Evolutionary conservation across 2,329 filamentous ascomycete genomes (phyloP).

Genomic region (Diplodia mutila): DNA sequence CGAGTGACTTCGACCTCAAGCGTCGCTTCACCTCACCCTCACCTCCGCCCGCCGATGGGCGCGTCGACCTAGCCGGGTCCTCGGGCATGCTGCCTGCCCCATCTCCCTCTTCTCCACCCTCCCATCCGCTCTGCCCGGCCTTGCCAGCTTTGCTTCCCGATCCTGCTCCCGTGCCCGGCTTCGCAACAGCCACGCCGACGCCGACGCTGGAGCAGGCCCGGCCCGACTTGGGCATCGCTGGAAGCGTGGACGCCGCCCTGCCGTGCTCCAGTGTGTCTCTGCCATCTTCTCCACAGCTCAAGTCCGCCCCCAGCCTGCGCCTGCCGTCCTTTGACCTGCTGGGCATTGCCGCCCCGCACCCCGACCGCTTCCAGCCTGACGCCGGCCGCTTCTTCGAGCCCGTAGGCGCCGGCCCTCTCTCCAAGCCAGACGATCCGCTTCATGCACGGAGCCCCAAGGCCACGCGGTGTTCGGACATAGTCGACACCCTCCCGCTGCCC

Average conservation of each 20-base stretch:
- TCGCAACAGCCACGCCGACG: constrained; percentile 14
- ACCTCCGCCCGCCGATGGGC: constrained; percentile 17
- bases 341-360: constrained; percentile 54
- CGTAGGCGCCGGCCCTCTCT: constrained; percentile 43
- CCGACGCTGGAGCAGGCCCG: constrained; percentile 16
- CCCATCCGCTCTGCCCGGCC: constrained; percentile 16
- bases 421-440: constrained; percentile 46
- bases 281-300: constrained; percentile 13
- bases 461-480: constrained; percentile 25
- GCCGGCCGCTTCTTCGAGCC: constrained; percentile 36
- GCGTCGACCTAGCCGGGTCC: constrained; percentile 9
- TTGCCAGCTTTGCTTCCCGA: constrained; percentile 11
- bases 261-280: constrained; percentile 10
- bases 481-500: constrained; percentile 13
- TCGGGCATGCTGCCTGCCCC: constrained; percentile 8
- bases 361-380: constrained; percentile 42
- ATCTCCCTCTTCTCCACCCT: constrained; percentile 15
- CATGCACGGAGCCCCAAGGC: constrained; percentile 43
- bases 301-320: constrained; percentile 41
- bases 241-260: constrained; percentile 11
- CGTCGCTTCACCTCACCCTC: constrained; percentile 17
- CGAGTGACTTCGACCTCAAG: constrained; percentile 22
- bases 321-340: constrained; percentile 59
- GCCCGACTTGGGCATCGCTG: constrained; percentile 20
- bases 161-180: constrained; percentile 20